Percentiles rank a stretch among this genome's conserved stretches.
These are phyloP conservation scores for Fomitopsis betulina DNA, from an alignment of 1,284 basidiomycete genomes.

Conservation along the genomic window DNA sequence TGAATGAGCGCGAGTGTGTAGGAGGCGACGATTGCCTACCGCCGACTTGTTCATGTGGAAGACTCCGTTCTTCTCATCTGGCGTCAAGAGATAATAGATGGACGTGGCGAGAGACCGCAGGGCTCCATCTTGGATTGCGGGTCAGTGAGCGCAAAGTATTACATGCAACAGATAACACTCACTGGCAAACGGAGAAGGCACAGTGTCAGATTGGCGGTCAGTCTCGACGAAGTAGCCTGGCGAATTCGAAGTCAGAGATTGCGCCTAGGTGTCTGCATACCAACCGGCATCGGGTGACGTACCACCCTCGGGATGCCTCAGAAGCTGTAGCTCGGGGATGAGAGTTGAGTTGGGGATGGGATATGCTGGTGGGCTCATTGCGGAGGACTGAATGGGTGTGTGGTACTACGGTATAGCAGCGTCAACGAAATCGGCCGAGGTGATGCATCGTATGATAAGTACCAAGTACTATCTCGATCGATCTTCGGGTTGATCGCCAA, in stretches of 20 bases:
- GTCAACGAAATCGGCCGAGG: too few relatives aligned
- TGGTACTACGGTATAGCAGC: background rate
- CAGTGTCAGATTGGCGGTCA: slow-evolving; percentile 27
- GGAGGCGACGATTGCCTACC: slow-evolving; percentile 19
- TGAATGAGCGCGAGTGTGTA: background rate
- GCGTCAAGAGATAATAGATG: slow-evolving; percentile 44
- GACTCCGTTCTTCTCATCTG: slow-evolving; percentile 34
- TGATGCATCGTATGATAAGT: too few relatives aligned
- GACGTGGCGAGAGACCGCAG: slow-evolving; percentile 33
- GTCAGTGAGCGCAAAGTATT: background rate
- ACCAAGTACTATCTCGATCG: too few relatives aligned
- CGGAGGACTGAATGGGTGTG: background rate
- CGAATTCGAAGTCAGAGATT: background rate
- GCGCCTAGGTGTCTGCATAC: background rate
- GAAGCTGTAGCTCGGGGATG: slow-evolving; percentile 27
- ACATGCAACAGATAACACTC: slow-evolving; percentile 1
- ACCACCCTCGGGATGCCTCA: slow-evolving; percentile 35
- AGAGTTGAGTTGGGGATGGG: slow-evolving; percentile 26
- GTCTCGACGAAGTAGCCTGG: slow-evolving; percentile 39
- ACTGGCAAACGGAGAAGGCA: slow-evolving; percentile 38
- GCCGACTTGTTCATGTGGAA: slow-evolving; percentile 45
- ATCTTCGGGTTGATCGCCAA: too few relatives aligned
- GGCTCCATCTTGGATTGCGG: slow-evolving; percentile 19
- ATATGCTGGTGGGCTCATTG: slow-evolving; percentile 7
- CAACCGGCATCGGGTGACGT: background rate